These are phyloP conservation scores for Neofusicoccum laricinum DNA, from an alignment of 2,329 filamentous ascomycete species.

Conservation along the genomic window DNA sequence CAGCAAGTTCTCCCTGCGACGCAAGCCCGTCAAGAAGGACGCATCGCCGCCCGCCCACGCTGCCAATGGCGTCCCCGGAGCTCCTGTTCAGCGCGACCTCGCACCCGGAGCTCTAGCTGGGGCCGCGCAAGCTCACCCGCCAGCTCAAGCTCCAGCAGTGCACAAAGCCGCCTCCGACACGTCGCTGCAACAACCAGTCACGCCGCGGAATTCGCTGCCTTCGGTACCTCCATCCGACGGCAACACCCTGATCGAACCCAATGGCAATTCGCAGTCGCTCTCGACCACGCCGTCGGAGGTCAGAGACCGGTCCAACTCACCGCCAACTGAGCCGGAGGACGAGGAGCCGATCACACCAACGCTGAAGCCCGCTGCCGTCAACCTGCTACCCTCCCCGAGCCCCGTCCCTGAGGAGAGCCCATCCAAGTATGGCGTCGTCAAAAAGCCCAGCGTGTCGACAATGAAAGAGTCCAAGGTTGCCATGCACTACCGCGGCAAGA, in stretches of 20 bases:
- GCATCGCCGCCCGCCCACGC: background rate
- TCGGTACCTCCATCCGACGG: background rate
- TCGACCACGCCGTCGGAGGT: conserved; percentile 1
- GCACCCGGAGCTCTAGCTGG: conserved; percentile 3
- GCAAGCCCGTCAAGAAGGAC: conserved; percentile 14
- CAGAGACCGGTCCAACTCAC: conserved; percentile 8
- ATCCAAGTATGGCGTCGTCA: conserved; percentile 20
- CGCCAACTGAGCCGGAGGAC: conserved; percentile 12
- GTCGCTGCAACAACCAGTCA: background rate
- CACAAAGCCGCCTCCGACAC: conserved; percentile 1
- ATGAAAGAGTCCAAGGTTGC: conserved; percentile 13
- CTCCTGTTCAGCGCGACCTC: background rate
- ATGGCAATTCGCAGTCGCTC: background rate
- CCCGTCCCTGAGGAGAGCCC: conserved; percentile 19
- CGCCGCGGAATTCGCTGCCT: background rate
- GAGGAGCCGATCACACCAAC: conserved; percentile 17
- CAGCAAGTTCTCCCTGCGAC: conserved; percentile 8
- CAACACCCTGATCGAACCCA: background rate
- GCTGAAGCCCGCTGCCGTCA: conserved; percentile 10
- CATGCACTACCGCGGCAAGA: conserved; percentile 34
- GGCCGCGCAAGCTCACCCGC: background rate
- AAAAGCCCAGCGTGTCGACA: conserved; percentile 1
- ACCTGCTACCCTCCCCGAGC: conserved; percentile 16
- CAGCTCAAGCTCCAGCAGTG: background rate
- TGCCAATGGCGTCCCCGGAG: background rate